Evolutionary conservation across 2,329 filamentous ascomycete genomes (phyloP), one percentile per base, ranked within the genome.

Genomic region (Aureobasidium melanogenum): DNA sequence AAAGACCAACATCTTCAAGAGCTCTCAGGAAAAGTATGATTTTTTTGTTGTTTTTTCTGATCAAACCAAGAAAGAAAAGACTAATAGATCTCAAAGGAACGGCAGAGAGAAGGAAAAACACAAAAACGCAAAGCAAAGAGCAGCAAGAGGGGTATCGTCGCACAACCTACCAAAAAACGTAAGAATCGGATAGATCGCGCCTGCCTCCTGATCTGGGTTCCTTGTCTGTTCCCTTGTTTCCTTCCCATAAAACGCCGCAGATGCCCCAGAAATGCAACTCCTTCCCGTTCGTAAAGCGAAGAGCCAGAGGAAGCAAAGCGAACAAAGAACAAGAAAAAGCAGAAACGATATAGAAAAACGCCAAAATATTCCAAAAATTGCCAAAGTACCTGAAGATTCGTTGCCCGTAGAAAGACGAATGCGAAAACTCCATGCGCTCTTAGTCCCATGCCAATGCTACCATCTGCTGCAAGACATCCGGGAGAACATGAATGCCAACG

Each of bases 131-230:
- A 39, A 48, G 14, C 41, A 58, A 43, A 55, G 51, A 43, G 38
- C 51, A 55, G 38, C 51, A 43, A 55, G 50, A n/a, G 48, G 51
- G 55, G 55, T 58, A 58, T 58, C 57, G 36, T 60, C 57, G 47
- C 47, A 51, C 57, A 55, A 55, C 51, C 46, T 60, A 51, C 57
- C 47, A 44, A 39, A 51, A 51, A 43, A 43, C 39, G 24, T n/a
- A n/a, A 32, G 26, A 47, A 51, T 44, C 34, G 57, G 30, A 52
- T 51, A 60, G 57, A 60, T 58, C 24, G 54, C 54, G 41, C 54
- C 54, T 46, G 41, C 54, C 54, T 46, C 54, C 54, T 19, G 41
- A 15, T 46, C 54, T 36, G 30, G 26, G 19, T 24, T 43, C 50
- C 50, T n/a, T 43, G 38, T 28, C 9, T 28, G 38, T 19, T 34